These are phyloP conservation scores for Phytophthora pseudosyringae DNA, from an alignment of 352 stramenopile species.

Conservation along the genomic window DNA sequence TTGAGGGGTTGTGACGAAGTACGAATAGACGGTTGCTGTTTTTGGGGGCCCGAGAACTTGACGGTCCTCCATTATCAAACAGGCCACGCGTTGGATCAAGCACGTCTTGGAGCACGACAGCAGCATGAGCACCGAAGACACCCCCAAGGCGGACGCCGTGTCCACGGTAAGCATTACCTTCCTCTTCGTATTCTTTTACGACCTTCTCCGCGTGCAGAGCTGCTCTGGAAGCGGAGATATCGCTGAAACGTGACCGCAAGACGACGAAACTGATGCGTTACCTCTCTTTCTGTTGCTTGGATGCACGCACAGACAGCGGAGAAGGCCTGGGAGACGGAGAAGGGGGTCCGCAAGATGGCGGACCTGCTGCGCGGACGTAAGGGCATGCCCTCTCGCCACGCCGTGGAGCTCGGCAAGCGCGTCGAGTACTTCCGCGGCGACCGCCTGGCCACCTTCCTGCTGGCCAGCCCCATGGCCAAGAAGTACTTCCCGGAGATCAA, in stretches of 20 bases:
- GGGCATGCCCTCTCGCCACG: slow-evolving; percentile 88
- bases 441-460: slow-evolving; percentile 84
- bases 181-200: not conserved
- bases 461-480: slow-evolving; percentile 76
- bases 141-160: slow-evolving; percentile 23
- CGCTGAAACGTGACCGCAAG: not conserved
- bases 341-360: slow-evolving; percentile 81
- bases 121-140: slow-evolving; percentile 36
- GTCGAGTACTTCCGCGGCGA: slow-evolving; percentile 93
- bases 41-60: slow-evolving; percentile 19
- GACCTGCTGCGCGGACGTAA: slow-evolving; percentile 85
- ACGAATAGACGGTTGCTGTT: slow-evolving; percentile 39
- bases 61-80: slow-evolving; percentile 36
- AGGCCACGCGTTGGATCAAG: slow-evolving; percentile 38
- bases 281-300: slow-evolving; percentile 1
- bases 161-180: slow-evolving; percentile 28
- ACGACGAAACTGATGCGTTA: slow-evolving; percentile 19
- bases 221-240: slow-evolving; percentile 16
- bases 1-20: slow-evolving; percentile 28
- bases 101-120: slow-evolving; percentile 4
- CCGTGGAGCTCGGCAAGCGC: slow-evolving; percentile 91
- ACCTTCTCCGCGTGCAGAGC: not conserved
- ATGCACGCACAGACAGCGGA: slow-evolving; percentile 38
- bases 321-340: slow-evolving; percentile 77
- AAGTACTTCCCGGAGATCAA: slow-evolving; percentile 87